phyloP scores from a whole-genome alignment of 306 rosid species.

The Trifolium repens region DNA sequence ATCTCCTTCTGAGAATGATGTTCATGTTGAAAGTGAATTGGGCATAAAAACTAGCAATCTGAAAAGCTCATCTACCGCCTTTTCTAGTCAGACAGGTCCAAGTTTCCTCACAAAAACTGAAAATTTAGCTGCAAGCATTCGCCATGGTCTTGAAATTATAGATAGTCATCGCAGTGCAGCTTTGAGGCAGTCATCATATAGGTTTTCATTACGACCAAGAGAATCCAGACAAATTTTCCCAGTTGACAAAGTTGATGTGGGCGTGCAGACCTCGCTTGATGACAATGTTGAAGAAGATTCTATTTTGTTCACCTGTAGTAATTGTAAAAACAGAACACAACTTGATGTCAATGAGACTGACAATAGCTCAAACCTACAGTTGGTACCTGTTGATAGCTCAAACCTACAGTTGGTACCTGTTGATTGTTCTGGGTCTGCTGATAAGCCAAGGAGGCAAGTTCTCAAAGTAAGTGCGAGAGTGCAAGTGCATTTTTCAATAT shows the following conservation, averaged over 20 bases:
- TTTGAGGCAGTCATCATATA: conserved; percentile 70
- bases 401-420: conserved; percentile 75
- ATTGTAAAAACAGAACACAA: conserved; percentile 69
- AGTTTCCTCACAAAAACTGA: conserved; percentile 61
- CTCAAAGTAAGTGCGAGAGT: conserved; percentile 70
- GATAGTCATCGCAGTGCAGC: conserved; percentile 73
- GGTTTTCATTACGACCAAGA: conserved; percentile 72
- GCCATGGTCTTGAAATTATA: conserved; percentile 85
- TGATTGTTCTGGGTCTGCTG: conserved; percentile 65
- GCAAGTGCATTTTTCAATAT: conserved; percentile 40
- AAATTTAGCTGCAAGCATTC: conserved; percentile 91
- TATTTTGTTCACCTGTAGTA: conserved; percentile 58
- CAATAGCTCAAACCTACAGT: conserved; percentile 66
- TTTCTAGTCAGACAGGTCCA: conserved; percentile 57
- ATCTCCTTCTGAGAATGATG: conserved; percentile 76
- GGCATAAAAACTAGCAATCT: conserved; percentile 42
- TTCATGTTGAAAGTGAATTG: conserved; percentile 46
- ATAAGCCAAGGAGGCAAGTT: conserved; percentile 74
- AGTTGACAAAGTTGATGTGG: conserved; percentile 69
- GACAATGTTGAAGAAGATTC: conserved; percentile 59
- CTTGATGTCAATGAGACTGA: conserved; percentile 57
- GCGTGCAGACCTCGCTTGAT: conserved; percentile 69
- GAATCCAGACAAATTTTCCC: conserved; percentile 61
- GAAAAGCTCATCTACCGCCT: conserved; percentile 47
- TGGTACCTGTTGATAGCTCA: conserved; percentile 65